Base-by-base conservation (phyloP, 768 basidiomycete genomes). In the Hypsizygus marmoreus region DNA sequence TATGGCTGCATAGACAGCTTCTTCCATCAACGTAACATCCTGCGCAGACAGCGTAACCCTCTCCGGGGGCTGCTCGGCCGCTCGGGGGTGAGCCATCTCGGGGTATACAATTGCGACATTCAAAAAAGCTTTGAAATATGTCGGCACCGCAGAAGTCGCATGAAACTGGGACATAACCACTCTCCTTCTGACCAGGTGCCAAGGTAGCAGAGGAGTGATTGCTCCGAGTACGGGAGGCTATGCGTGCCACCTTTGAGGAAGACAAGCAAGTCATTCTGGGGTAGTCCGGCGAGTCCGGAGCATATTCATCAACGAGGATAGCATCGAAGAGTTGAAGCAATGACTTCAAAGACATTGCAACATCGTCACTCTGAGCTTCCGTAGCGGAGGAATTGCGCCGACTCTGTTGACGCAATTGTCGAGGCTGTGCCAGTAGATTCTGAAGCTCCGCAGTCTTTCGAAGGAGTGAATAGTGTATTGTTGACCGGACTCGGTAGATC, bases 131-230 rank as follows among this genome's bases (percentile, higher is more conserved):
- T 52, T 89, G 83, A 53, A 91, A 92, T 48, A 93, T 78, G 56
- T 93, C 91, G 2, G 78, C 79, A 13, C 81, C 83, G 55, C 91
- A 93, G 59, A 89, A 91, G 59, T 92, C 89, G 57, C 91, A 92
- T 6, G 56, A 67, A 26, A 78, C 69, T 13, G 70, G 60, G 31
- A 56, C 51, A 2, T 64, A 54, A 4, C 58, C 46, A 17, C 60
- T 37, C 43, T 33, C 31, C 22, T 10, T 49, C 6, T 25, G n/a
- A 19, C 24, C 42, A n/a, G n/a, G n/a, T n/a, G n/a, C n/a, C n/a
- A n/a, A n/a, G n/a, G n/a, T n/a, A n/a, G n/a, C n/a, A 1, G 26
- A 39, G 14, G 47, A 46, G 33, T 43, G 30, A 36, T 16, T 32
- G 14, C 14, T 25, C 2, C 26, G 5, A 19, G 17, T 32, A 9